Evolutionary conservation across 306 rosid species (phyloP).

Genomic region (Cucurbita pepo): DNA sequence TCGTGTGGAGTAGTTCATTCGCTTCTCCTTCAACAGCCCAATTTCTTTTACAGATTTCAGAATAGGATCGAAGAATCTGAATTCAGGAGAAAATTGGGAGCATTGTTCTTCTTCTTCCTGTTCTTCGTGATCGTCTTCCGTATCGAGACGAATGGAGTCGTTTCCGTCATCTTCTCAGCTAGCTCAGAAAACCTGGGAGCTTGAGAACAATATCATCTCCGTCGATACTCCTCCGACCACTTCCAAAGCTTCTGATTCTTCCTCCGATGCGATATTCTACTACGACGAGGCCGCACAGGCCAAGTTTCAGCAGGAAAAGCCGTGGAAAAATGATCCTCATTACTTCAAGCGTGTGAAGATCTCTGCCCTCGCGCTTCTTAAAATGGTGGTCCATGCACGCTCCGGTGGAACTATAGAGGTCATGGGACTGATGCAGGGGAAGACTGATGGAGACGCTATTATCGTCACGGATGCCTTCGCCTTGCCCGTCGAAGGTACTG

Average conservation of each 20-base stretch:
- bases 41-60: neutral
- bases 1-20: neutral
- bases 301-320: slow-evolving; percentile 73
- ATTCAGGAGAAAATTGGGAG: neutral
- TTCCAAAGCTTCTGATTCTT: slow-evolving; percentile 23
- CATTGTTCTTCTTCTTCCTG: neutral
- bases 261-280: slow-evolving; percentile 70
- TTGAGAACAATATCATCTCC: slow-evolving; percentile 69
- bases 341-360: slow-evolving; percentile 92
- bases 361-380: slow-evolving; percentile 90
- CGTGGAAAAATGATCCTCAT: slow-evolving; percentile 79
- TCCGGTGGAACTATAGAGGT: slow-evolving; percentile 93
- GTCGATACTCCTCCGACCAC: slow-evolving; percentile 42
- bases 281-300: slow-evolving; percentile 66
- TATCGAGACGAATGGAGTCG: slow-evolving; percentile 27
- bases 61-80: neutral
- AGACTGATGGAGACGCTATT: slow-evolving; percentile 74
- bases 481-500: slow-evolving; percentile 91
- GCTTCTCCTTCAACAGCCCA: neutral
- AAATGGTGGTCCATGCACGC: slow-evolving; percentile 98
- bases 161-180: slow-evolving; percentile 26
- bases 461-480: slow-evolving; percentile 96
- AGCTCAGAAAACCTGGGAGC: slow-evolving; percentile 89
- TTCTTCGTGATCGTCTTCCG: neutral
- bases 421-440: slow-evolving; percentile 99